Conservation (phyloP, 371 early-diverging fungal species). For the Hamiltosporidium magnivora region DNA sequence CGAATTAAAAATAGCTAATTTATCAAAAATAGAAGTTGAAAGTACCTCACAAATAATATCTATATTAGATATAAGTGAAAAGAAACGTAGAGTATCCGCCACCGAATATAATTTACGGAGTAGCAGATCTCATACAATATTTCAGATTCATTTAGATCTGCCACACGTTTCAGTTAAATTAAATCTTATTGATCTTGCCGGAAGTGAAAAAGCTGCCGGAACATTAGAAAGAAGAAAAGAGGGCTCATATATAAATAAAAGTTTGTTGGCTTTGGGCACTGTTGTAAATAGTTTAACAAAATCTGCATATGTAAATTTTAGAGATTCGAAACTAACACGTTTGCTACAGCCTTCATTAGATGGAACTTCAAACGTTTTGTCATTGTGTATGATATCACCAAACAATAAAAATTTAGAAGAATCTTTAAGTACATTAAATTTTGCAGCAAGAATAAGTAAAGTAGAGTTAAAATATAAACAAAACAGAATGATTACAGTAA, state of each 20-base stretch:
- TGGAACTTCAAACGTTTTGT: constrained; percentile 85
- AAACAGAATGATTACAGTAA: neutral
- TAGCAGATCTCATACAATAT: constrained; percentile 62
- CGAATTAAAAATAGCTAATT: neutral
- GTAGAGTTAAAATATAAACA: neutral
- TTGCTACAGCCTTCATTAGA: constrained; percentile 69
- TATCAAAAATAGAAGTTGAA: neutral
- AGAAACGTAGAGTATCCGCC: neutral
- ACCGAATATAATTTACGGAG: constrained; percentile 81
- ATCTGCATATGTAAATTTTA: neutral
- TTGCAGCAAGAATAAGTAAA: constrained; percentile 63
- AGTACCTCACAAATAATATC: neutral
- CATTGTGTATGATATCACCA: constrained; percentile 90
- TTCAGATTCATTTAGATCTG: neutral
- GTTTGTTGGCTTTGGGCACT: constrained; percentile 74
- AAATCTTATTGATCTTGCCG: constrained; percentile 92
- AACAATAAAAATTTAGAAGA: constrained; percentile 63
- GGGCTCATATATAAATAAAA: constrained; percentile 87
- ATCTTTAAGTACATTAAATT: constrained; percentile 75
- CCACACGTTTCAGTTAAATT: constrained; percentile 43
- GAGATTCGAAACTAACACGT: constrained; percentile 61
- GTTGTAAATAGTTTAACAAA: constrained; percentile 69
- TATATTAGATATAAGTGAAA: neutral
- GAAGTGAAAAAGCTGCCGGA: constrained; percentile 91
- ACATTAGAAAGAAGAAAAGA: constrained; percentile 67